phyloP scores from a whole-genome alignment of 306 rosid genomes.

The Glycyrrhiza uralensis region DNA sequence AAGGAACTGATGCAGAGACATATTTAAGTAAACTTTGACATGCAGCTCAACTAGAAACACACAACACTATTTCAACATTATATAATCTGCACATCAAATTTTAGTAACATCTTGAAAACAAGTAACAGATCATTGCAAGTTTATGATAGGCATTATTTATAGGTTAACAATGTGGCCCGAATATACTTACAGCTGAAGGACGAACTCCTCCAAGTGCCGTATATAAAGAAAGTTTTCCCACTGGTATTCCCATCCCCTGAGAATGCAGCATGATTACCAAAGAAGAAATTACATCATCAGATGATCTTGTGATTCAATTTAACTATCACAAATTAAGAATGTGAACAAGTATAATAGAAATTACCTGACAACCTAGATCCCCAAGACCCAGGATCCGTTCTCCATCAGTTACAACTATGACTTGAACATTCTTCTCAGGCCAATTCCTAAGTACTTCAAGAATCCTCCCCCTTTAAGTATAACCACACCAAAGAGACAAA shows the following conservation, averaged over 20 bases:
- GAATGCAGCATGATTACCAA: slow-evolving; percentile 12
- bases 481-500: slow-evolving; percentile 9
- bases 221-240: slow-evolving; percentile 90
- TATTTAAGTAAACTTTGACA: neutral
- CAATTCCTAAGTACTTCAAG: slow-evolving; percentile 93
- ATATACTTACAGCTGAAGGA: slow-evolving; percentile 87
- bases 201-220: slow-evolving; percentile 98
- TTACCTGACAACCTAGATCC: slow-evolving; percentile 97
- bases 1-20: neutral
- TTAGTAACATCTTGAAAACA: neutral
- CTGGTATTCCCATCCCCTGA: slow-evolving; percentile 99
- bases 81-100: neutral
- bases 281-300: slow-evolving; percentile 10
- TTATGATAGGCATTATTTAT: neutral
- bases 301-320: slow-evolving; percentile 2
- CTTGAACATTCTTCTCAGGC: slow-evolving; percentile 96
- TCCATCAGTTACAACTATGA: slow-evolving; percentile 95
- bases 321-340: neutral
- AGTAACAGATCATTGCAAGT: neutral
- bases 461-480: slow-evolving; percentile 72
- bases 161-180: neutral
- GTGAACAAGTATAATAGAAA: neutral
- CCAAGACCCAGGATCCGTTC: slow-evolving; percentile 96
- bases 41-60: neutral
- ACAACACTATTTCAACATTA: neutral